Base-by-base conservation (phyloP, 1,139 yeast genomes). In the Debaryomycetaceae sp. region DNA sequence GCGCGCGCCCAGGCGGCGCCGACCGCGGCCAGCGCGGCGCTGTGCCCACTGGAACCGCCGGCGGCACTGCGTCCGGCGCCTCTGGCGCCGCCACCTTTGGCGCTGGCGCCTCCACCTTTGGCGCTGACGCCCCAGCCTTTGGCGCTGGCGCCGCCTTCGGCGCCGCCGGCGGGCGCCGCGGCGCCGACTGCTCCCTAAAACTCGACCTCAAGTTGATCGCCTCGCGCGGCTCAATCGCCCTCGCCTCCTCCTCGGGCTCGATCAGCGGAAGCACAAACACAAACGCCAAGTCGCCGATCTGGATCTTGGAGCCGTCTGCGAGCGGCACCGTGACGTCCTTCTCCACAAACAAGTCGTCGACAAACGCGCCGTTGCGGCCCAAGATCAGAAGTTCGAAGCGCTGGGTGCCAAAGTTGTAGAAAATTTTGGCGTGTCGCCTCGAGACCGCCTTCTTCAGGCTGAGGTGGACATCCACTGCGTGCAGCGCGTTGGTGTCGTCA, bases 321-420 rank as follows among this genome's bases (percentile, higher is more conserved):
- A 91, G 64, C 1, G 95, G 95, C 4, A 88, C 86, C 0, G 97
- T 89, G 27, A 84, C 78, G 8, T 95, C 96, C 38, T 83, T 77
- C 49, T 85, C 96, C 9, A 89, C 81, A 53, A 88, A 91, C 19
- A 66, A 65, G 44, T 88, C 95, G 55, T 89, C 91, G 3, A 91
- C 95, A 63, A 89, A 91, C 1, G 96, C 96, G 20, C 98, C 98
- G 51, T 91, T 91, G 46, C 95, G 71, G 15, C 98, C 98, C 44
- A 88, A 65, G 3, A 91, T 88, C 8, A 94, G 81, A 25, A 91
- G 59, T 57, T 89, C 97, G 50, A 89, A 91, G 43, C 94, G 61
- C 51, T 88, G 96, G 4, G 94, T 85, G 4, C 96, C 96, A 58
- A 91, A 91, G 52, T 91, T 89, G 60, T 89, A 91, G 52, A 88